Conservation (phyloP, 208 protist genomes). For the Novymonas esmeraldas region DNA sequence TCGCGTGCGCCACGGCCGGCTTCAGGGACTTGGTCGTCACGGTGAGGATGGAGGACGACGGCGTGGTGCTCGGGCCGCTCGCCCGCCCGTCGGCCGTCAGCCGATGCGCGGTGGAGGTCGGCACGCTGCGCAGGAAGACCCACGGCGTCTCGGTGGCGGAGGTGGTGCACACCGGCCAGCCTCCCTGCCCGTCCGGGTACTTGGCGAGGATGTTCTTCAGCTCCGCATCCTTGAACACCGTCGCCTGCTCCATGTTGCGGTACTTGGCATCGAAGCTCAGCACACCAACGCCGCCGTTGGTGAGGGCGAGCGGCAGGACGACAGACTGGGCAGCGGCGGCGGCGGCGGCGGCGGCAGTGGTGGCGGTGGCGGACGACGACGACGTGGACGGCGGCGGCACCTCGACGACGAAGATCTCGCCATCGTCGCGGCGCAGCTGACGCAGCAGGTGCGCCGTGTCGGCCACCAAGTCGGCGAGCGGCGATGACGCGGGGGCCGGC, state of each 20-base stretch:
- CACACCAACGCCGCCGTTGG: constrained; percentile 52
- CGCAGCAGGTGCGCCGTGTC: constrained; percentile 50
- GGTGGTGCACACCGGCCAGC: constrained; percentile 51
- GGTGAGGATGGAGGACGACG: constrained; percentile 29
- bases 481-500: not conserved
- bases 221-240: constrained; percentile 72
- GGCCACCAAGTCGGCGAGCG: constrained; percentile 37
- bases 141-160: constrained; percentile 22
- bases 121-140: constrained; percentile 36
- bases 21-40: constrained; percentile 31
- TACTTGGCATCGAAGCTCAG: constrained; percentile 71
- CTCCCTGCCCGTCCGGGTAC: constrained; percentile 83
- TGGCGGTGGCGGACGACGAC: not conserved
- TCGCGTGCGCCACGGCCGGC: constrained; percentile 33
- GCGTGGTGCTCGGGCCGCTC: not conserved
- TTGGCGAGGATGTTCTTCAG: constrained; percentile 76
- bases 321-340: constrained; percentile 24
- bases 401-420: constrained; percentile 56
- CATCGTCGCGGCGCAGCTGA: constrained; percentile 49
- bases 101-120: constrained; percentile 6
- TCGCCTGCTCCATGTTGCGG: constrained; percentile 76
- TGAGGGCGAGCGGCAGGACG: constrained; percentile 61
- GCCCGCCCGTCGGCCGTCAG: constrained; percentile 12
- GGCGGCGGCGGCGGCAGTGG: constrained; percentile 3
- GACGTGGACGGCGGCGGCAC: constrained; percentile 20